Evolutionary conservation across 805 yeast genomes (phyloP), one percentile per base, ranked within the genome.

Genomic region (Candida hispaniensis): DNA sequence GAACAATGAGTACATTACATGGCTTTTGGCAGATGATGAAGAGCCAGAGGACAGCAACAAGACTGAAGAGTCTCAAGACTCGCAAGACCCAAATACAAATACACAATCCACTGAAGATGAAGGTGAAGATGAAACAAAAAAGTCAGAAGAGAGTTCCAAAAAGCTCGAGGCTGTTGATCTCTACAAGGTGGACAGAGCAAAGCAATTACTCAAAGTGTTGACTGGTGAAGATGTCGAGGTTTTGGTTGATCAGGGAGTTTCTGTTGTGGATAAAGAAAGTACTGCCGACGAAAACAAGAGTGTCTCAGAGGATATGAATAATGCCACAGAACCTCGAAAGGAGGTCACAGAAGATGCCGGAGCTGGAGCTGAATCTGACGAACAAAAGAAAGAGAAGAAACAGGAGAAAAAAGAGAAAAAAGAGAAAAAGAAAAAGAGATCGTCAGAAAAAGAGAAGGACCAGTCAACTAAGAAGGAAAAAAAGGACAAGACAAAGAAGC

Each of bases 81-180:
- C n/a, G n/a, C 6, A 39, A 33, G 21, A 39, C 10, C 6, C 6
- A 22, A n/a, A 53, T 53, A 21, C 52, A 47, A 38, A 38, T 49
- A 41, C 40, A 42, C 13, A 28, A 47, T 8, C 47, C 48, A 28
- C 30, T 23, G 36, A 26, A 16, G 26, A 19, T 30, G 33, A 26
- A 33, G 34, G 35, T 28, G 44, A 38, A 16, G 24, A 26, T 39
- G 44, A 41, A 24, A 18, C 36, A 18, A 38, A 10, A 26, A 29
- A 25, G 34, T 38, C 14, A 20, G 26, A 10, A 13, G 27, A 29
- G 6, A 29, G 13, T 14, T 24, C 15, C 5, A 23, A 17, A 15
- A 41, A 32, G 17, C 16, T 21, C 15, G 10, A 22, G 27, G 17
- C 14, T 11, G 35, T 22, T 14, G 18, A 29, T 18, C 18, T n/a